These are phyloP conservation scores for Phyllostachys edulis DNA, from an alignment of 176 grass and related monocot species.

Conservation along the genomic window DNA sequence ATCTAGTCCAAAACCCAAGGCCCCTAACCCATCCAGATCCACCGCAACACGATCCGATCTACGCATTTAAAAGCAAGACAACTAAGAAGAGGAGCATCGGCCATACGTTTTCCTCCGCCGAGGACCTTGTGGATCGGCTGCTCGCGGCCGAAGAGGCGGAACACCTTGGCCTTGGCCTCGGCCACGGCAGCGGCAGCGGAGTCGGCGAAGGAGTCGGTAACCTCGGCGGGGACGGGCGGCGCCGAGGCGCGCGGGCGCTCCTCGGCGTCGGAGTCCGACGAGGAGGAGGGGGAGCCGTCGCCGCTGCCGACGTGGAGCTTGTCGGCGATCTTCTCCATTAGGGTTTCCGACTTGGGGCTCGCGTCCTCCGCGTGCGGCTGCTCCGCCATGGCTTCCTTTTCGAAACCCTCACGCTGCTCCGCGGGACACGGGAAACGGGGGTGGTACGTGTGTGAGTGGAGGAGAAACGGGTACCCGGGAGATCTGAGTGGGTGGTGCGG, in stretches of 20 bases:
- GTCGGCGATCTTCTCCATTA: constrained; percentile 77
- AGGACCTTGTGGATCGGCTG: constrained; percentile 77
- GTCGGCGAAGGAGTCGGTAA: constrained; percentile 24
- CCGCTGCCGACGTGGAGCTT: constrained; percentile 54
- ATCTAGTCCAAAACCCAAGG: constrained; percentile 22
- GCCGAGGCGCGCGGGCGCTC: constrained; percentile 40
- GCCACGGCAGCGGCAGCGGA: constrained; percentile 23
- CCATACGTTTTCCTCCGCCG: constrained; percentile 84
- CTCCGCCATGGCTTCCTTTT: constrained; percentile 59
- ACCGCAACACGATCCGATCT: constrained; percentile 42
- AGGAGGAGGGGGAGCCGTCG: constrained; percentile 24
- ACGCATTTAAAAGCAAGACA: constrained; percentile 7
- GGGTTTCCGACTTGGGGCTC: constrained; percentile 47
- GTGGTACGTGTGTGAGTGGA: neutral
- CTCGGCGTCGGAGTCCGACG: constrained; percentile 59
- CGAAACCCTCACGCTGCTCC: constrained; percentile 19
- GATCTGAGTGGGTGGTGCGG: neutral
- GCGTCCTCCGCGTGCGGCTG: constrained; percentile 56
- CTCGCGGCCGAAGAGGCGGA: constrained; percentile 85
- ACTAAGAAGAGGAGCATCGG: neutral
- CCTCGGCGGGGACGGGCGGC: constrained; percentile 15
- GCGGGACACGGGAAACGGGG: constrained; percentile 9
- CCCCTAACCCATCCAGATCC: constrained; percentile 6
- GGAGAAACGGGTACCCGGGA: neutral
- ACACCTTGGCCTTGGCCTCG: constrained; percentile 61